Conservation (phyloP, 2,329 filamentous ascomycete species). For the Coleophoma eucalyptorum region DNA sequence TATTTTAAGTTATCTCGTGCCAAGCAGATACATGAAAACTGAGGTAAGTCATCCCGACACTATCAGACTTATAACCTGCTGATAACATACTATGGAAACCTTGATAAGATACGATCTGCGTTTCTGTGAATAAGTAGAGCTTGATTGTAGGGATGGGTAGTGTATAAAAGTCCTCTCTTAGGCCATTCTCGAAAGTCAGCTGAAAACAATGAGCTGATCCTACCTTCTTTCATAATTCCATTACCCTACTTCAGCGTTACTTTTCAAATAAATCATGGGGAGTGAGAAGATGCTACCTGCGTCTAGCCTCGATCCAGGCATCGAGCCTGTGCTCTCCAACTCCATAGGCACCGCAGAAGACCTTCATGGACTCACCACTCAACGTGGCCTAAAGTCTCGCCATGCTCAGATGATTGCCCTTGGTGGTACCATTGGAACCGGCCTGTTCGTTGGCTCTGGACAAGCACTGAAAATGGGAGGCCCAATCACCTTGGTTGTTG, state of each 20-base stretch:
- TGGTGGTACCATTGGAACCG: conserved; percentile 37
- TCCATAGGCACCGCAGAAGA: neutral
- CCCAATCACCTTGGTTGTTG: conserved; percentile 39
- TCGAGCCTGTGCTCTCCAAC: neutral
- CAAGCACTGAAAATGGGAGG: conserved; percentile 38
- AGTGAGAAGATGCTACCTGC: neutral
- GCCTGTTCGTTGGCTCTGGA: conserved; percentile 39
- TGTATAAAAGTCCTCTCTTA: too few species aligned
- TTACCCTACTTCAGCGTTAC: too few species aligned
- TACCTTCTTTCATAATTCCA: too few species aligned
- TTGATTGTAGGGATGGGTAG: too few species aligned
- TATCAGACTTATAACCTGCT: neutral
- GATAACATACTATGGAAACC: too few species aligned
- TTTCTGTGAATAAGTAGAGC: too few species aligned
- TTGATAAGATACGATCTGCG: too few species aligned
- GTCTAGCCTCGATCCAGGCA: neutral
- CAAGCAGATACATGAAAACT: neutral
- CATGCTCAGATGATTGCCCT: conserved; percentile 27
- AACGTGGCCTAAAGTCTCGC: conserved; percentile 23
- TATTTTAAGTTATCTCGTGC: too few species aligned
- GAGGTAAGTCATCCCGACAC: neutral
- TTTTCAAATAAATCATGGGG: too few species aligned
- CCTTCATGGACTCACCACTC: conserved; percentile 6
- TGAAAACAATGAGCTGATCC: too few species aligned
- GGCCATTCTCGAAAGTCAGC: too few species aligned